These are phyloP conservation scores for Chlamydomonas asymmetrica DNA, from an alignment of 139 green algal genomes.

Conservation along the genomic window DNA sequence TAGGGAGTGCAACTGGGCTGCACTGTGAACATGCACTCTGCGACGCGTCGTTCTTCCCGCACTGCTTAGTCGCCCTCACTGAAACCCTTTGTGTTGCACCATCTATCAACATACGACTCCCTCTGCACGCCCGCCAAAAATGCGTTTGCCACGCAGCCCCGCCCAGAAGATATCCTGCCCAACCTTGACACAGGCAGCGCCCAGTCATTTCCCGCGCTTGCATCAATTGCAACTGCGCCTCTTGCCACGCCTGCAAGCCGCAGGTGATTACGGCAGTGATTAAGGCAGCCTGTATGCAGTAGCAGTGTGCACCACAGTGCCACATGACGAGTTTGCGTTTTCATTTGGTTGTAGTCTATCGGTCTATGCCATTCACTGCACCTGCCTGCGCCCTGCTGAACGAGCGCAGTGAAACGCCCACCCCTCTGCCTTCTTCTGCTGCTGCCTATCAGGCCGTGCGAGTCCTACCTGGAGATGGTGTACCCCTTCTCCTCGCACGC, in stretches of 20 bases:
- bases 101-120: background rate
- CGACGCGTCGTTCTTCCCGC: background rate
- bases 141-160: too few relatives aligned
- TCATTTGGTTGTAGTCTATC: too few relatives aligned
- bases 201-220: too few relatives aligned
- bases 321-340: too few relatives aligned
- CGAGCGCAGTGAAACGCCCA: background rate
- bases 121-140: too few relatives aligned
- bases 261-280: background rate
- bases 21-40: too few relatives aligned
- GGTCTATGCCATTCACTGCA: background rate
- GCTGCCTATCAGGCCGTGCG: slow-evolving; percentile 7
- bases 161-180: too few relatives aligned
- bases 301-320: background rate
- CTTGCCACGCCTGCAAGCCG: too few relatives aligned
- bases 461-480: slow-evolving; percentile 36
- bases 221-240: too few relatives aligned
- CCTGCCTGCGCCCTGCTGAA: background rate
- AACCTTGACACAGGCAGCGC: too few relatives aligned
- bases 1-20: too few relatives aligned
- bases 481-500: slow-evolving; percentile 35
- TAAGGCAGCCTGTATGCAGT: background rate
- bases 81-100: background rate
- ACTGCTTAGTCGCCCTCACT: background rate
- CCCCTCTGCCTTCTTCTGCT: background rate